Base-by-base conservation (phyloP, 805 yeast genomes). In the Alloascoidea hylecoeti region DNA sequence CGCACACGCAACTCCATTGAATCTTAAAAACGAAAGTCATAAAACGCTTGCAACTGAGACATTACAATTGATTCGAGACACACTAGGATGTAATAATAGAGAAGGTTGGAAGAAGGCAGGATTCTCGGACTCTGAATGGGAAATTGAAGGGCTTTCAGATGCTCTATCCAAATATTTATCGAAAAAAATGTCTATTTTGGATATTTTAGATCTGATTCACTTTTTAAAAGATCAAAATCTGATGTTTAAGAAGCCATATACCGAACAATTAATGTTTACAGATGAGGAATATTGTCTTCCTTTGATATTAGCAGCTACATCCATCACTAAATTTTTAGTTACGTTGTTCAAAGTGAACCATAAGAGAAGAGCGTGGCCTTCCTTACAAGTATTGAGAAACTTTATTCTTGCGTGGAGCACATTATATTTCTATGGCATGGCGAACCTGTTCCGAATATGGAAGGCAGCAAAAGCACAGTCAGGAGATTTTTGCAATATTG, bases 391-490 rank as follows among this genome's bases (percentile, higher is more conserved):
- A 38, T 38, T 48, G 33, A 16, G 43, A 33, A 45, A 46, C 9
- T 35, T 44, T 15, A 39, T 43, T 28, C 45, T 44, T 35, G 57
- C 63, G 37, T 72, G 78, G 64, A 77, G 70, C 39, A 46, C 68
- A 17, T 56, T 81, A 49, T 70, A 73, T 37, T 74, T 68, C 49
- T 60, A 64, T 23, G 63, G 77, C 15, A 69, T 79, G 68, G 61
- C 65, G 30, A 70, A 70, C 42, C 64, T 77, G 39, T 58, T 79
- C 46, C 64, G 66, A 33, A 58, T 78, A 34, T 81, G 92, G 89
- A 71, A 68, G 43, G 70, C 65, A 37, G 70, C 88, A 1, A 62
- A 63, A 30, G 78, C 84, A 1, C 61, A 61, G 35, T 43, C 46
- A 0, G 68, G 60, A 12, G 82, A 81, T 49, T 63, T 71, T 33